Conservation (phyloP, 352 stramenopile genomes). For the Phytophthora europaea region DNA sequence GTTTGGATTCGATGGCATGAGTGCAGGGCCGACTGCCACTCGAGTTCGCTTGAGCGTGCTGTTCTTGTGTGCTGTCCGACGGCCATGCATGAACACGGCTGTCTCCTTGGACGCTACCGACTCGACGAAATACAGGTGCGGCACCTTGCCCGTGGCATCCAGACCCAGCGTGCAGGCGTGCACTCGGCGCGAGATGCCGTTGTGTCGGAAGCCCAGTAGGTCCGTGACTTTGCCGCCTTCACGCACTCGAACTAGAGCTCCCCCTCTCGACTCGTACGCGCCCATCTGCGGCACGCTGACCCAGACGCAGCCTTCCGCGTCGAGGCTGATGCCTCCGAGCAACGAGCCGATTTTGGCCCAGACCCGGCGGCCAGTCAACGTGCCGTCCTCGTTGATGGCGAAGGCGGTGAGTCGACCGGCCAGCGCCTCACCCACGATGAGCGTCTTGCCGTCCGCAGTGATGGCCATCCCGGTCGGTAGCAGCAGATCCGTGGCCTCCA, state of each 20-base stretch:
- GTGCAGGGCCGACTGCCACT: conserved; percentile 58
- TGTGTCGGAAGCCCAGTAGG: conserved; percentile 62
- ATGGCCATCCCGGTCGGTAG: conserved; percentile 72
- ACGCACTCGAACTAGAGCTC: conserved; percentile 56
- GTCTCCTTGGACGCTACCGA: conserved; percentile 46
- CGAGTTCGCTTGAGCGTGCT: conserved; percentile 54
- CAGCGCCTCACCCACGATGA: conserved; percentile 73
- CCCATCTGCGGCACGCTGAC: conserved; percentile 60
- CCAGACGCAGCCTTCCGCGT: conserved; percentile 78
- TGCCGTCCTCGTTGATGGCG: conserved; percentile 53
- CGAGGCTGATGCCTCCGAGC: conserved; percentile 65
- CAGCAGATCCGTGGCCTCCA: conserved; percentile 64
- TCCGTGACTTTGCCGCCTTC: conserved; percentile 67
- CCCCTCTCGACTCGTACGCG: conserved; percentile 46
- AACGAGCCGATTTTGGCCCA: conserved; percentile 63
- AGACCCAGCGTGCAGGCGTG: conserved; percentile 68
- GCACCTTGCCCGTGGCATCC: conserved; percentile 47
- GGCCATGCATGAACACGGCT: conserved; percentile 40
- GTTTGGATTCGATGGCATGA: conserved; percentile 46
- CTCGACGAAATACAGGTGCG: conserved; percentile 68
- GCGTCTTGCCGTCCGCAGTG: conserved; percentile 70
- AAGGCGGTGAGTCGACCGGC: conserved; percentile 58
- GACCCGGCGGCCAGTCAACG: conserved; percentile 57
- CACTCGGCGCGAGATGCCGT: conserved; percentile 60
- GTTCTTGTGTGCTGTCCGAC: conserved; percentile 39